Conservation (phyloP, 2,329 filamentous ascomycete genomes). For the Neopestalotiopsis rosae region DNA sequence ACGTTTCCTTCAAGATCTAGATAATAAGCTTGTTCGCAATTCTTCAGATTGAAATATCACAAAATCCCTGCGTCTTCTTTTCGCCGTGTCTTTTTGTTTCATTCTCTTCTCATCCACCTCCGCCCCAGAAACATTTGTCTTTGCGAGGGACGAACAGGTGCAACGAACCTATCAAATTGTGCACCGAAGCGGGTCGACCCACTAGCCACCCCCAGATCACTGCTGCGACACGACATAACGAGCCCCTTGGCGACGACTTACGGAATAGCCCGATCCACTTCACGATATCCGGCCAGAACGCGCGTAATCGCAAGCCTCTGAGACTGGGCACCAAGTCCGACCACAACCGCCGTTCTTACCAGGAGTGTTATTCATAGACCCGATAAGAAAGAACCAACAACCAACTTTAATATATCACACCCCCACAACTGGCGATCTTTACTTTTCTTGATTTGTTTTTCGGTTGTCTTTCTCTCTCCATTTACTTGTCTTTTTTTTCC, state of each 20-base stretch:
- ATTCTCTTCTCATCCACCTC: neutral
- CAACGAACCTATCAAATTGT: neutral
- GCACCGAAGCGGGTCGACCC: neutral
- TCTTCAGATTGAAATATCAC: neutral
- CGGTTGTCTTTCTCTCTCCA: neutral
- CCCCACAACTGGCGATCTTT: neutral
- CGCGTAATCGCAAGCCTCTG: neutral
- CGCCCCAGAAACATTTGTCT: neutral
- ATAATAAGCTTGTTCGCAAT: neutral
- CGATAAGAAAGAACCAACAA: neutral
- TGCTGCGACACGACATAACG: neutral
- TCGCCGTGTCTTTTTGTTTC: neutral
- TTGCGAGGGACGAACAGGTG: neutral
- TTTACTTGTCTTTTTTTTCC: too few species aligned
- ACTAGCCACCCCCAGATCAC: neutral
- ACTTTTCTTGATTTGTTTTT: neutral
- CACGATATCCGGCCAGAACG: neutral
- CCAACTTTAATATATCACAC: neutral
- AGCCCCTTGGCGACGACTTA: neutral
- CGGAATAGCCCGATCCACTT: neutral
- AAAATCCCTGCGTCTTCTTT: neutral
- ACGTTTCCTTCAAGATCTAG: too few species aligned
- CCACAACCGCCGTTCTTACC: neutral
- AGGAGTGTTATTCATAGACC: neutral
- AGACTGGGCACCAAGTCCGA: neutral